Base-by-base conservation (phyloP, 306 rosid species). In the Dalbergia cochinchinensis region DNA sequence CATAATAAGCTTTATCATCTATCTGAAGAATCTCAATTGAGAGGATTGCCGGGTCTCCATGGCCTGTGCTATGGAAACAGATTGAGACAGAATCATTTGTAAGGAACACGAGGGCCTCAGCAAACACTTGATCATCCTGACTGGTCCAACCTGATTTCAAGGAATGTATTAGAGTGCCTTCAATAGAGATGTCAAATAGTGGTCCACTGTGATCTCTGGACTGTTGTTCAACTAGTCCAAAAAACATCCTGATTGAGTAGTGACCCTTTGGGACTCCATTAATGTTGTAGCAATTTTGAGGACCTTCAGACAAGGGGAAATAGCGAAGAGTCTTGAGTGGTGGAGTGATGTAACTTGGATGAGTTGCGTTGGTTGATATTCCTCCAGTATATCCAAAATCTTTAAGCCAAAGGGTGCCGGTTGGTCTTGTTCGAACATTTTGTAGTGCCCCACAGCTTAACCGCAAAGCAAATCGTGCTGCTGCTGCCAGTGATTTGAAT, bases 1-100 rank as follows among this genome's bases (percentile, higher is more conserved):
- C 84, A 51, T 81, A 51, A 78, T 93, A 89, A 14, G 94, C 94
- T 47, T 74, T 63, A 54, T 85, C 88, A 82, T 89, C 88, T 48
- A 93, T 70, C 84, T 91, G 94, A 84, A 91, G 96, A 83, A 93
- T 87, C 86, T 91, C 96, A 69, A 93, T 86, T 12, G 97, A 82
- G 69, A 93, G 85, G 14, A 93, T 87, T 39, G 97, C 85, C 4
- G 97, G 97, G 82, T 91, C 97, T 44, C 97, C 97, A 65, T 93
- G 97, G 55, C 97, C 97, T 11, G 97, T 93, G 83, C 94, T 89
- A 69, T 93, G 97, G 57, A 93, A 93, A 82, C 97, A 93, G 67
- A 93, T 57, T 55, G 96, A 91, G 60, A 86, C 90, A 67, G 94
- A 83, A 55, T 86, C 89, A 83, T 91, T 79, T n/a, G 5, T 71